Base-by-base conservation (phyloP, 2,329 filamentous ascomycete species). In the Diaporthe sp. region DNA sequence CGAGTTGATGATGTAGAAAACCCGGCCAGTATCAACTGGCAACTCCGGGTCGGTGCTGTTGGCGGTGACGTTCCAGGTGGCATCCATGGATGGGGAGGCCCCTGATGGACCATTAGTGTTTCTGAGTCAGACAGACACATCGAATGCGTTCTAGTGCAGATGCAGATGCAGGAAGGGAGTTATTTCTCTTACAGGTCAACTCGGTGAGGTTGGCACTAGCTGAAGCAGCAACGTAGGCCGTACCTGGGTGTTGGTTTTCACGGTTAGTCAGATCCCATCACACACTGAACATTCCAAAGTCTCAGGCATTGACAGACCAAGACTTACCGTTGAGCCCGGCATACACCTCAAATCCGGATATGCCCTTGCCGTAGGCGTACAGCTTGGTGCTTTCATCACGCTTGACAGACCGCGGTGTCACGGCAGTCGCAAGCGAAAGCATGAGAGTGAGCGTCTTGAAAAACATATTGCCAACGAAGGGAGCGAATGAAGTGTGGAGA, bases 321-420 rank as follows among this genome's bases (percentile, higher is more conserved):
- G 1, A 55, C 75, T 22, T 57, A 76, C 75, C 75, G 37, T 76
- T 19, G 1, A 19, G 15, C 17, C 71, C 75, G 12, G 53, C 61
- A 37, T 31, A 74, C 10, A 76, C 31, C 37, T 70, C 42, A 9
- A 76, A 42, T 5, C 75, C 75, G 15, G 75, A 70, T 25, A 76
- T 76, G 39, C 75, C 75, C 25, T 34, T 71, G 37, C 75, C 75
- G 34, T 76, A 76, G 17, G 71, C 75, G 42, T 76, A 76, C 19
- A 76, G 4, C 8, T 71, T 71, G 25, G 73, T 57, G 28, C 37
- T 31, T 22, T 65, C 49, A n/a, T 72, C 71, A 17, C 71, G 71
- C 22, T 74, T 71, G 31, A 25, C 31, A 42, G 22, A 44, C 22
- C 44, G 55, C 6, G 75, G 55, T 31, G 71, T 71, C 19, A 51